Base-by-base conservation (phyloP, 176 grass and related monocot species). In the Carex myosuroides region DNA sequence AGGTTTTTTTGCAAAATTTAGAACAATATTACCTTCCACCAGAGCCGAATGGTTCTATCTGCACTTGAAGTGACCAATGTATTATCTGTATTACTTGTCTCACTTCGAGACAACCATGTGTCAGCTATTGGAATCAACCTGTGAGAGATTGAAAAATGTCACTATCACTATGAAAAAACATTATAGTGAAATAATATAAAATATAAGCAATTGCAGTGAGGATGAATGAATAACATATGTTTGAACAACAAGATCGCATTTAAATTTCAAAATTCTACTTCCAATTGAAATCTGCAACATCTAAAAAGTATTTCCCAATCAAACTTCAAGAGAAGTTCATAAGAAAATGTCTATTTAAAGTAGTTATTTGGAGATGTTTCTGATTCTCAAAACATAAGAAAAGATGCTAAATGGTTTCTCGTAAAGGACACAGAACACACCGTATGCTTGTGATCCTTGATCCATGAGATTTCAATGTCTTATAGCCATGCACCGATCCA, bases 391-490 rank as follows among this genome's bases (percentile, higher is more conserved):
- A 70, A 41, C 8, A 8, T 0, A 35, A 35, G 2, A 18, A 41
- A 42, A 70, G 8, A 70, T 41, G 66, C 33, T 8, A 70, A 42
- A 41, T 70, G 33, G 6, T 42, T 70, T 70, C 6, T 16, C 5
- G 18, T 17, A 26, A 68, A 39, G 26, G 11, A 16, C 12, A 83
- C 69, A 74, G 18, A 54, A 83, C 84, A 61, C 68, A 98, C 95
- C 95, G 89, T 87, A 91, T 90, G 84, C 84, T 90, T 69, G 95
- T 94, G 74, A 94, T 91, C 82, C 87, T 91, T 90, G 95, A 89
- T 80, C 91, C 77, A 90, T 98, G 95, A 84, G 46, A 86, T 35
- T 9, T 90, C 66, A 89, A 84, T 24, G 35, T 87, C 88, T 93
- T 2, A 46, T 2, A n/a, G 24, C 22, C 22, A 64, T 53, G 83